Conservation (phyloP, 805 yeast species). For the Barnettozyma salicaria region DNA sequence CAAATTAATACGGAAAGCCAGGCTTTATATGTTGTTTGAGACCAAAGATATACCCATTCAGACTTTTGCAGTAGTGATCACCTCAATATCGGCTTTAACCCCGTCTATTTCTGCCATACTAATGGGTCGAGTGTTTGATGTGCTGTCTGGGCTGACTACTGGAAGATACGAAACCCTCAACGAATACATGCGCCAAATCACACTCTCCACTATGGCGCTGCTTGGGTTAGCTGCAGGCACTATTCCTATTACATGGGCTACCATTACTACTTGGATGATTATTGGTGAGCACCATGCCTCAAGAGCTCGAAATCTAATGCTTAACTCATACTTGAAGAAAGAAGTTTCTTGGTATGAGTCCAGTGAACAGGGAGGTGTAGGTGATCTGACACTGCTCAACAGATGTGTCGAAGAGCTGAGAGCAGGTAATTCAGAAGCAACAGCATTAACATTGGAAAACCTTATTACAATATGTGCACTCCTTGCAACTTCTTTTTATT, state of each 20-base stretch:
- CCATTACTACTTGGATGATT: slow-evolving; percentile 55
- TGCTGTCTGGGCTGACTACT: slow-evolving; percentile 30
- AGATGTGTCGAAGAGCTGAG: slow-evolving; percentile 71
- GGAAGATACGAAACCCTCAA: slow-evolving; percentile 28
- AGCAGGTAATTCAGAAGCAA: slow-evolving; percentile 59
- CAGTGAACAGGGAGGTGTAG: slow-evolving; percentile 48
- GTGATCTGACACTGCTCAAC: slow-evolving; percentile 59
- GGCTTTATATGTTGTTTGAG: slow-evolving; percentile 21
- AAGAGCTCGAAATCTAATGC: slow-evolving; percentile 45
- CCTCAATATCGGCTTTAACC: slow-evolving; percentile 46
- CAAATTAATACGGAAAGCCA: slow-evolving; percentile 15
- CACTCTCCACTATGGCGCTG: slow-evolving; percentile 35
- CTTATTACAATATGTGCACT: slow-evolving; percentile 48
- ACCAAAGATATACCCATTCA: slow-evolving; percentile 23
- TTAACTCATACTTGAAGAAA: slow-evolving; percentile 38
- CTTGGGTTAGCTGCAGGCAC: slow-evolving; percentile 42
- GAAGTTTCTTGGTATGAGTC: slow-evolving; percentile 60
- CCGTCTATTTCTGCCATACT: slow-evolving; percentile 59
- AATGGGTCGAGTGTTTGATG: slow-evolving; percentile 57
- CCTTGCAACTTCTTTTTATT: slow-evolving; percentile 59
- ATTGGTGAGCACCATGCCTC: slow-evolving; percentile 68
- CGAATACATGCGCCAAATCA: slow-evolving; percentile 34
- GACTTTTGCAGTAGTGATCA: slow-evolving; percentile 30
- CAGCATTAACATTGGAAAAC: slow-evolving; percentile 52
- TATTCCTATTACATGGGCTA: slow-evolving; percentile 43